Base-by-base conservation (phyloP, 495 filamentous ascomycete species). In the Bombardia bombarda region DNA sequence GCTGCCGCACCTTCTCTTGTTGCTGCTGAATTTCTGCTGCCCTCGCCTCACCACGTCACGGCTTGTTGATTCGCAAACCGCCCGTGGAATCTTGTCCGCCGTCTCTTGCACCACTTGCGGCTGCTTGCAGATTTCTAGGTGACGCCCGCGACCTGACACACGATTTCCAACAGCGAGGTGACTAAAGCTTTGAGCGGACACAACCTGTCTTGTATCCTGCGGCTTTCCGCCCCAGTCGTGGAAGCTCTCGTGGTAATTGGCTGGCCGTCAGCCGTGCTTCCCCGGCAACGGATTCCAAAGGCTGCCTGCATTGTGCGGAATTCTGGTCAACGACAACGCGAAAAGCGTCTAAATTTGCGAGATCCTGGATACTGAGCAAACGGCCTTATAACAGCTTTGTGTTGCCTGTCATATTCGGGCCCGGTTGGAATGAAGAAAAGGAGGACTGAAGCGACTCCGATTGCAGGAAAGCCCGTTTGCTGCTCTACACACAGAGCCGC, bases 121-220 rank as follows among this genome's bases (percentile, higher is more conserved):
- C 43, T 46, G 36, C 45, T 37, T 38, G 50, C 53, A 59, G 43
- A 24, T 33, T 40, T 33, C 31, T 57, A 42, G 32, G 49, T 46
- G 41, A 53, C 52, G 43, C 43, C 37, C 48, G 38, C 51, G 42
- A 32, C 38, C 49, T 48, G 53, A 56, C 50, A 54, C 48, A 50
- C 53, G 28, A 49, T 55, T 57, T 49, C 53, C 54, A 51, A 60
- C 56, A 42, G 43, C 49, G 35, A 49, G 57, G 57, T 54, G 46
- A 41, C 51, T 52, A 41, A 43, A 45, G 38, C 49, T 28, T 28
- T 43, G 41, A 41, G 35, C 32, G 36, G 21, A 22, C 38, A 45
- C 44, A 39, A 7, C 38, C 35, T 48, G 46, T 43, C 25, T 37
- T 33, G 25, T 26, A 9, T 24, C 21, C 47, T 47, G 47, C 47